Base-by-base conservation (phyloP, 257 asterid genomes). In the Ilex aquifolium region DNA sequence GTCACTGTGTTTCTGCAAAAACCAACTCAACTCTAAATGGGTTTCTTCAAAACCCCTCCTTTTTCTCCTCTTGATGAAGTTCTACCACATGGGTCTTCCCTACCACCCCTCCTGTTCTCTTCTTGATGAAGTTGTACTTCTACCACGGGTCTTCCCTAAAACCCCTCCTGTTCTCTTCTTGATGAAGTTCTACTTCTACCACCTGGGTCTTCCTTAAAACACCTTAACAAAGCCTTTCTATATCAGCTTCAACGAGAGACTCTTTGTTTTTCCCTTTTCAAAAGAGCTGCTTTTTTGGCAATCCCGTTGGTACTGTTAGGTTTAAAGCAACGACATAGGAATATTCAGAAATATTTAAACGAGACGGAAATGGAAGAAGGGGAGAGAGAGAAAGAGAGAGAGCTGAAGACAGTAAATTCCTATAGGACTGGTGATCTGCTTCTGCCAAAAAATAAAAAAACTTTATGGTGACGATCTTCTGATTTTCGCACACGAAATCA, bases 251-350 rank as follows among this genome's bases (percentile, higher is more conserved):
- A 51, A 59, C 32, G 36, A 10, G 12, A 5, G 13, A 7, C 14
- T 46, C 14, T 7, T 10, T 7, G 14, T 46, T 46, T 14, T 10
- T 42, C 48, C 0, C 27, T 21, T 21, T 21, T 21, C 27, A 21
- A 21, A 11, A 52, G 60, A 61, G 7, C 55, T 44, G 44, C 32
- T 27, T 57, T 44, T 40, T 71, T 40, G 53, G 62, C 52, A 51
- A 58, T 7, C 40, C 58, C 50, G 66, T 39, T 4, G 72, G 56
- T 30, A 48, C n/a, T 53, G 59, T 64, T 50, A 59, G 44, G 69
- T 64, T 39, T 59, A 55, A 36, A 46, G 72, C 60, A 62, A 52
- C 60, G 1, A 46, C n/a, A 46, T 46, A 11, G 6, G 4, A 14
- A 46, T 10, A 46, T 10, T 4, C 15, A 46, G 11, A 46, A 3